phyloP scores from a whole-genome alignment of 73 alveolate genomes.

The Tetrahymena elliotti region DNA sequence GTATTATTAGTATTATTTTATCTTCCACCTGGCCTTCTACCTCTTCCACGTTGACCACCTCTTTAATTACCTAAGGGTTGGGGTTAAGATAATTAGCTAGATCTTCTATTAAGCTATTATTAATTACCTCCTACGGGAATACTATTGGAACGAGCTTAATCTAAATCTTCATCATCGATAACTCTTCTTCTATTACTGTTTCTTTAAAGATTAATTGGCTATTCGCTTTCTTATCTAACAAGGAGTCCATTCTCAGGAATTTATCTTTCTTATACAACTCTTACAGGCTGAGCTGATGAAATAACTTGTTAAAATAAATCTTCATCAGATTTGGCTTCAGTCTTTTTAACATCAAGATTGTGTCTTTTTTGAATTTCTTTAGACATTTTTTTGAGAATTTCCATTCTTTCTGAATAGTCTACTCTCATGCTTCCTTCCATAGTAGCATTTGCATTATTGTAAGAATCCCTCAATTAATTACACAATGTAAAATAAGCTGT shows the following conservation, averaged over 20 bases:
- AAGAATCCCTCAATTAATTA: neutral
- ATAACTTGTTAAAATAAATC: neutral
- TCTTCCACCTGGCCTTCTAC: neutral
- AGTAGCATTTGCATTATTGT: neutral
- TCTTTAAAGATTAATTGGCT: neutral
- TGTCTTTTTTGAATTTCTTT: neutral
- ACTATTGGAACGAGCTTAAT: neutral
- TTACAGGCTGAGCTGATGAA: neutral
- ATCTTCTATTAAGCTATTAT: neutral
- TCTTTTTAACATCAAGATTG: neutral
- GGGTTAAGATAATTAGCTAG: neutral
- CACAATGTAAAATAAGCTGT: neutral
- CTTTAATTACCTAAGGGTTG: neutral
- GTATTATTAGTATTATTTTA: neutral
- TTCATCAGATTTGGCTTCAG: neutral
- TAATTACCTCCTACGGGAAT: neutral
- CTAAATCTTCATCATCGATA: neutral
- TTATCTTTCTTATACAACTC: neutral
- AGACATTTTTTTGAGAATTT: neutral
- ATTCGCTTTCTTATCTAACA: neutral
- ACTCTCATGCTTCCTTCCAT: neutral
- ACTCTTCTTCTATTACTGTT: neutral
- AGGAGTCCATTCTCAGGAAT: neutral
- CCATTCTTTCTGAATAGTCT: neutral
- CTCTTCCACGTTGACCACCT: neutral